Evolutionary conservation across 176 grass and related monocot genomes (phyloP).

Genomic region (Cenchrus purpureus): DNA sequence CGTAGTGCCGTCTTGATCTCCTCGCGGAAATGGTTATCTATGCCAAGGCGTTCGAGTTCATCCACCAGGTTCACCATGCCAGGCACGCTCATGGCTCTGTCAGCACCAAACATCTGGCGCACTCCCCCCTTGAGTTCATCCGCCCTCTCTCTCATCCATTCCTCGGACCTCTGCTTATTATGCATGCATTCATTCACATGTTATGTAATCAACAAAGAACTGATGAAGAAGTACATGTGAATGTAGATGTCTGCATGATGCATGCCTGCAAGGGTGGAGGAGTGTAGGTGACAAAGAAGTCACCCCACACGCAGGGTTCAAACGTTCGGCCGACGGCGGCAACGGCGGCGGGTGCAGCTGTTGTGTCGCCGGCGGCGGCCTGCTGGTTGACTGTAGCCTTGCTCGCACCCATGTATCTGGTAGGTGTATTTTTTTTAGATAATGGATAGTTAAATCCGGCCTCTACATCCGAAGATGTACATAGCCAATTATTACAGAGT

Average conservation of each 20-base stretch:
- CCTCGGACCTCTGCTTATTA: neutral
- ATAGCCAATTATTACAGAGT: too few relatives aligned
- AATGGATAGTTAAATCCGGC: too few relatives aligned
- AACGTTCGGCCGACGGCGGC: neutral
- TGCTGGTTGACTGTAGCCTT: neutral
- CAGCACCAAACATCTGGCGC: neutral
- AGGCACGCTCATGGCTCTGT: neutral
- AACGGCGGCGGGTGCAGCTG: neutral
- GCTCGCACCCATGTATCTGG: neutral
- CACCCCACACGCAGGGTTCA: slow-evolving; percentile 21
- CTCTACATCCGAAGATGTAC: too few relatives aligned
- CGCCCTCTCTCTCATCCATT: neutral
- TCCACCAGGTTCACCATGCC: neutral
- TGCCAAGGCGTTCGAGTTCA: neutral
- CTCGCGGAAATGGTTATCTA: neutral
- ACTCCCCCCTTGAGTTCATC: neutral
- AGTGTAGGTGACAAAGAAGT: slow-evolving; percentile 3
- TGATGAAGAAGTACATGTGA: neutral
- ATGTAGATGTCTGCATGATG: neutral
- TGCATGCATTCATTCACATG: neutral
- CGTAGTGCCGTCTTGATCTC: neutral
- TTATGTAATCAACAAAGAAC: neutral
- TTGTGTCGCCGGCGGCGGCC: neutral
- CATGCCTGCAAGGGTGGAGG: neutral
- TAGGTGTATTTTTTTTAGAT: too few relatives aligned